Base-by-base conservation (phyloP, 192 early-diverging fungal species). In the Allomyces macrogynus region DNA sequence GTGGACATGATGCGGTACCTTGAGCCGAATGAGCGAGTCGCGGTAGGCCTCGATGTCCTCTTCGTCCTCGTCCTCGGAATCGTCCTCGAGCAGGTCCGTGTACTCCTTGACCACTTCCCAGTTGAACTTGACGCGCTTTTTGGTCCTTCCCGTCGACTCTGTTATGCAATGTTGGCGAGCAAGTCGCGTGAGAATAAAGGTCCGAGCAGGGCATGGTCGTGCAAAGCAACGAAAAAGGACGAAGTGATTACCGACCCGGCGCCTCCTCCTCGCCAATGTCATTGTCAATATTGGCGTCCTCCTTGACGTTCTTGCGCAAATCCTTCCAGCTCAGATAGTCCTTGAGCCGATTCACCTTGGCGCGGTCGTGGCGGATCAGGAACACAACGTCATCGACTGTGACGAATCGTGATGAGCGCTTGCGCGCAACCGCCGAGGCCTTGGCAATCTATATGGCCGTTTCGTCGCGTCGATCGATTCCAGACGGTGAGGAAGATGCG, bases 301-400 rank as follows among this genome's bases (percentile, higher is more conserved):
- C 92, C 74, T 93, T 95, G 43, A 86, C 87, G 68, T 86, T 88
- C 67, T 91, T 95, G 54, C 93, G 84, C 27, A 95, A 91, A 70
- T 99, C 94, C 72, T 93, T 96, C 90, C 91, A 97, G 62, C 84
- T 87, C 24, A 99, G 78, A 72, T 88, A 99, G 49, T 89, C 86
- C 24, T 87, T 75, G 61, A 99, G 78, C 0, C 93, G 86, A 70
- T 93, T 88, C 18, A 95, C 89, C 72, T 95, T 96, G 63, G 84
- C 84, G 24, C 88, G 82, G 71, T 99, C 96, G 75, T 96, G 89
- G 7, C 94, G 86, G 68, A 96, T 92, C 24, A 99, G 79, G 71
- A 97, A 99, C 25, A 99, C 94, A 42, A 97, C 74, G 73, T 99
- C 96, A 68, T 99, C 94, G 23, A 89, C 78, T 9, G 78, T 77